These are phyloP conservation scores for Coriaria nepalensis DNA, from an alignment of 306 rosid species.

Conservation along the genomic window DNA sequence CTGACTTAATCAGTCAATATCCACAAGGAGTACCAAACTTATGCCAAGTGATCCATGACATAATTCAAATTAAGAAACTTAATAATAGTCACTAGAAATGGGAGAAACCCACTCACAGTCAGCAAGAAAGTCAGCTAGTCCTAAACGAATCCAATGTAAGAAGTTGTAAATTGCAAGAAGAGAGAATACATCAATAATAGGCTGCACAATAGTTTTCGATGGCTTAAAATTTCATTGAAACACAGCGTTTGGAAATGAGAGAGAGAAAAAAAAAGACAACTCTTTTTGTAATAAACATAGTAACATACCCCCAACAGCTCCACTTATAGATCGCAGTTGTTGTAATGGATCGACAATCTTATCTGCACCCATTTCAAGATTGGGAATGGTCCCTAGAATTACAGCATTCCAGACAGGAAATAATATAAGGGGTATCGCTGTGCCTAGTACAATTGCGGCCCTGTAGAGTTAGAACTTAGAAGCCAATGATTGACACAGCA, in stretches of 20 bases:
- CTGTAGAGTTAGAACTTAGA: constrained; percentile 20
- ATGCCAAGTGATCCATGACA: background rate
- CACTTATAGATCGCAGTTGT: constrained; percentile 46
- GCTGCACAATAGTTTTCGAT: constrained; percentile 37
- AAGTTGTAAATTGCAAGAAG: constrained; percentile 63
- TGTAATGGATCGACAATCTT: constrained; percentile 46
- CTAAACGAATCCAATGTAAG: constrained; percentile 76
- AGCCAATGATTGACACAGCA: background rate
- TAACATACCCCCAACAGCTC: constrained; percentile 60
- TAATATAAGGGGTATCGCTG: constrained; percentile 53
- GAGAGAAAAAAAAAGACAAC: too few species aligned
- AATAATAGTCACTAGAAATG: background rate
- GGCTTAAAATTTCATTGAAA: background rate
- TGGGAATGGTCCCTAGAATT: constrained; percentile 49
- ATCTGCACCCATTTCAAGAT: constrained; percentile 30
- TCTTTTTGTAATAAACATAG: constrained; percentile 19
- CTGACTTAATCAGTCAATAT: background rate
- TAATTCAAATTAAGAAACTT: background rate
- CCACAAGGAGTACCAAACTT: background rate
- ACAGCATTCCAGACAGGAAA: constrained; percentile 77
- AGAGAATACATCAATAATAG: constrained; percentile 59
- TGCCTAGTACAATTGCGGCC: constrained; percentile 60
- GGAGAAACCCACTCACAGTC: constrained; percentile 40
- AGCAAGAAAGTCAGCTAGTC: constrained; percentile 58
- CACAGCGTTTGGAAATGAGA: background rate